phyloP scores from a whole-genome alignment of 306 rosid genomes.

The Cicer arietinum region DNA sequence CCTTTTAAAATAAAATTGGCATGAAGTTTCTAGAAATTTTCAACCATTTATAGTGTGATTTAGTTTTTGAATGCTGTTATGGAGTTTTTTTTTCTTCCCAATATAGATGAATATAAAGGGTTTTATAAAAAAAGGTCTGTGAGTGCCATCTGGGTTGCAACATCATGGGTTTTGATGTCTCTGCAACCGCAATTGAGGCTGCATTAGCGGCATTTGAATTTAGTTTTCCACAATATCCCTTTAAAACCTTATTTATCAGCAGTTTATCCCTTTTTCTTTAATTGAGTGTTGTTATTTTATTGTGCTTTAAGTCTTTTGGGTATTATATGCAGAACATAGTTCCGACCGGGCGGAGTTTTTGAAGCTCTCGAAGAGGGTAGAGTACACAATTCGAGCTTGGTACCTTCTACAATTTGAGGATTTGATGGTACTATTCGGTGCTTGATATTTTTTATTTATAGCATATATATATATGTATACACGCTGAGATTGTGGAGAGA shows the following conservation, averaged over 20 bases:
- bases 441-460: slow-evolving; percentile 34
- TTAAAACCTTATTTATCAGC: background rate
- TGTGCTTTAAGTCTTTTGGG: slow-evolving; percentile 38
- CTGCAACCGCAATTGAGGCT: background rate
- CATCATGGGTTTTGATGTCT: background rate
- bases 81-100: slow-evolving; percentile 3
- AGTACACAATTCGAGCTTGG: slow-evolving; percentile 97
- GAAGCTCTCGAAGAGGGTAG: slow-evolving; percentile 89
- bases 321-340: slow-evolving; percentile 63
- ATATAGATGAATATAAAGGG: background rate
- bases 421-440: slow-evolving; percentile 71
- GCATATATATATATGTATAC: background rate
- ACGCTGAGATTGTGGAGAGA: slow-evolving; percentile 34
- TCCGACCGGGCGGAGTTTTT: slow-evolving; percentile 87
- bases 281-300: slow-evolving; percentile 3
- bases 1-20: slow-evolving; percentile 14
- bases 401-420: slow-evolving; percentile 96
- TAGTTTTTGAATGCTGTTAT: slow-evolving; percentile 14
- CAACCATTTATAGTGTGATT: background rate
- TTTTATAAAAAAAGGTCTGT: background rate
- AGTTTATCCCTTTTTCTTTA: background rate
- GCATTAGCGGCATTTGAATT: background rate
- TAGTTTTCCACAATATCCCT: background rate
- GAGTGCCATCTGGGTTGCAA: background rate
- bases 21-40: slow-evolving; percentile 9